Conservation (phyloP, 164 flowering plant species). For the Chimonanthus praecox region DNA sequence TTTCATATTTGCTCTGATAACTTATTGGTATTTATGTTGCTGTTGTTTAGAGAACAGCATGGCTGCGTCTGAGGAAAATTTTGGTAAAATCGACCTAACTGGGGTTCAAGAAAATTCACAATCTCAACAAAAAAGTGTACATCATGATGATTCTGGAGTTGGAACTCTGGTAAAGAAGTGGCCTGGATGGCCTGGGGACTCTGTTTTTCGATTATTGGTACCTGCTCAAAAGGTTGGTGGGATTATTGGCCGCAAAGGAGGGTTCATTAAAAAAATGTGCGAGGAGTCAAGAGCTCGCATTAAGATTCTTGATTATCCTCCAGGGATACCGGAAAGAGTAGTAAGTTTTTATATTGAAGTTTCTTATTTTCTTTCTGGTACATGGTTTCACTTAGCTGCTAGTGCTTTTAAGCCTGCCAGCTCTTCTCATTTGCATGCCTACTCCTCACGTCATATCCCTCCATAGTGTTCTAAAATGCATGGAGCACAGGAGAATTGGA, state of each 20-base stretch:
- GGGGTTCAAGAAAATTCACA: slow-evolving; percentile 12
- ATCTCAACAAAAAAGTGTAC: slow-evolving; percentile 13
- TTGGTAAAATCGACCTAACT: slow-evolving; percentile 10
- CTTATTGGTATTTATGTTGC: background rate
- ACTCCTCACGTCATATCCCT: background rate
- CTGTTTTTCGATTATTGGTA: slow-evolving; percentile 82
- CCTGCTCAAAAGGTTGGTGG: slow-evolving; percentile 95
- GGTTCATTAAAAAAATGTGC: slow-evolving; percentile 77
- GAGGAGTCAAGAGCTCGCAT: slow-evolving; percentile 95
- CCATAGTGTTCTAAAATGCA: background rate
- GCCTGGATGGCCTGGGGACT: slow-evolving; percentile 99
- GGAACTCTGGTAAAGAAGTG: slow-evolving; percentile 61
- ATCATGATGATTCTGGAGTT: slow-evolving; percentile 24
- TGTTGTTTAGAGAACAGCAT: slow-evolving; percentile 8
- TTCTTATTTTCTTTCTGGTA: background rate
- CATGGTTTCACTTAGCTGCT: background rate
- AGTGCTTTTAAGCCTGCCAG: background rate
- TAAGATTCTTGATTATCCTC: slow-evolving; percentile 94
- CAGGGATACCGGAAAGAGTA: slow-evolving; percentile 84
- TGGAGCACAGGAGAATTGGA: background rate
- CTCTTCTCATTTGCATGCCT: background rate
- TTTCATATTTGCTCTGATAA: too few relatives aligned
- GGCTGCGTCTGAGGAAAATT: slow-evolving; percentile 21
- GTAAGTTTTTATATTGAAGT: slow-evolving; percentile 45
- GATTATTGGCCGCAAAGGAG: slow-evolving; percentile 96